phyloP scores from a whole-genome alignment of 2,329 filamentous ascomycete genomes.

The Fusarium vanettenii region DNA sequence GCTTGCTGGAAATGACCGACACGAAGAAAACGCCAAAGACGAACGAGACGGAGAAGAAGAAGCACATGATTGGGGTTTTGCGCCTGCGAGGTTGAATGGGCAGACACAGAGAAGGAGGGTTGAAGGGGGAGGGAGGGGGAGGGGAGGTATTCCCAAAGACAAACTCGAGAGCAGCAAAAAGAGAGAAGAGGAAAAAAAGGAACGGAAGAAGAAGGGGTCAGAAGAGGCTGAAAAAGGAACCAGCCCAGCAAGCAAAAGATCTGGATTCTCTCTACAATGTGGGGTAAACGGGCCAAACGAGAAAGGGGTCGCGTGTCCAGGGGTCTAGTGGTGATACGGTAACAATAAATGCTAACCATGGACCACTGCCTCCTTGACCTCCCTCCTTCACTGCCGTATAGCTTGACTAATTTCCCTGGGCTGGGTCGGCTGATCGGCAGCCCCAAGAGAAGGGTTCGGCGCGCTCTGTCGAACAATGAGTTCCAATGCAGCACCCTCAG shows the following conservation, averaged over 20 bases:
- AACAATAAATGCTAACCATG: background rate
- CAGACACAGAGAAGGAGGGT: constrained; percentile 9
- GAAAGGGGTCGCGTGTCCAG: constrained; percentile 40
- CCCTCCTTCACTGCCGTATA: background rate
- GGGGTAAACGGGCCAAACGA: constrained; percentile 38
- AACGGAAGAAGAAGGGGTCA: constrained; percentile 8
- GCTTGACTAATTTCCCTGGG: background rate
- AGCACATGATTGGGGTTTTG: constrained; percentile 31
- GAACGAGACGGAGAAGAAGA: constrained; percentile 40
- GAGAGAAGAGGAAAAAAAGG: constrained; percentile 6
- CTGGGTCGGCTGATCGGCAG: constrained; percentile 3
- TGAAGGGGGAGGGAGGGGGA: constrained; percentile 1
- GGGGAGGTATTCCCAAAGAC: background rate
- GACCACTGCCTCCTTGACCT: background rate
- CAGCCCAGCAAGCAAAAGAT: constrained; percentile 1
- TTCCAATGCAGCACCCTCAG: background rate
- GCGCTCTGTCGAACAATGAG: background rate
- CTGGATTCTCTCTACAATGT: constrained; percentile 27
- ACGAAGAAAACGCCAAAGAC: constrained; percentile 46
- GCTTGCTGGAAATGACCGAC: constrained; percentile 44
- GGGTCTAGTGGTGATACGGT: constrained; percentile 2
- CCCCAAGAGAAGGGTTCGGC: background rate
- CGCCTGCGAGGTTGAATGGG: constrained; percentile 24
- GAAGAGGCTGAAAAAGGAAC: background rate
- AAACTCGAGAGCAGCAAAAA: background rate